A percentile compares a stretch with the other conserved stretches of the same genome.
Evolutionary conservation across 176 grass and related monocot genomes (phyloP).

Genomic region (Oryza meridionalis): DNA sequence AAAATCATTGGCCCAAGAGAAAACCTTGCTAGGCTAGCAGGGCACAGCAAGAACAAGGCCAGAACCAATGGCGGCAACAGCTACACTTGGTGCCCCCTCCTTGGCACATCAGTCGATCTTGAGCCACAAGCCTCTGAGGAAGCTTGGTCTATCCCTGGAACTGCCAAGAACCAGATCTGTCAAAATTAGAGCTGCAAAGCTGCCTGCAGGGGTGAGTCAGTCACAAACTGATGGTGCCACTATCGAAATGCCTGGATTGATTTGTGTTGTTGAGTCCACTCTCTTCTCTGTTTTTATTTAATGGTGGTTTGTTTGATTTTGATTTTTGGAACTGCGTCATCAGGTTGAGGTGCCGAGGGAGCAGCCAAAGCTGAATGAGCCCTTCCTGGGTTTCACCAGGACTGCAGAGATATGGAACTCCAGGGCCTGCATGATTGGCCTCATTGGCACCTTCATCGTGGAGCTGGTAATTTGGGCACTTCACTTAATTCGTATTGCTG

Average conservation of each 20-base stretch:
- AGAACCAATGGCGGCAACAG: background rate
- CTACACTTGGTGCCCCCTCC: background rate
- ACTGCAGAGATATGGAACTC: conserved; percentile 84
- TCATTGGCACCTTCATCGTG: conserved; percentile 65
- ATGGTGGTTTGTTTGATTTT: background rate
- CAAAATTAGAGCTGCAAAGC: conserved; percentile 57
- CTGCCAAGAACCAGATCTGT: conserved; percentile 21
- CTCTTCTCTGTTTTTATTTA: background rate
- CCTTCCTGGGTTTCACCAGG: conserved; percentile 71
- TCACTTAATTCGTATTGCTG: background rate
- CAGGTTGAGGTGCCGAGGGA: conserved; percentile 57
- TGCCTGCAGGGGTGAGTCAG: conserved; percentile 60
- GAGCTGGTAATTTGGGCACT: conserved; percentile 50
- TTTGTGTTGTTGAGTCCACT: background rate
- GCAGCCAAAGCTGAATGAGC: conserved; percentile 64
- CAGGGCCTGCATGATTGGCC: conserved; percentile 74
- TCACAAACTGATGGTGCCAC: background rate
- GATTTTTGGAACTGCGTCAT: conserved; percentile 14
- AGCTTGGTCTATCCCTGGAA: conserved; percentile 14
- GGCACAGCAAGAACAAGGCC: no score
- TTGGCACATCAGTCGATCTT: background rate
- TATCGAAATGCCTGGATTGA: background rate
- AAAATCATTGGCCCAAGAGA: background rate
- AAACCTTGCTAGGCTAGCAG: no score
- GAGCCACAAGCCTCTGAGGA: conserved; percentile 18